Base-by-base conservation (phyloP, 2,329 filamentous ascomycete genomes). In the Colletotrichum neosansevieriae region DNA sequence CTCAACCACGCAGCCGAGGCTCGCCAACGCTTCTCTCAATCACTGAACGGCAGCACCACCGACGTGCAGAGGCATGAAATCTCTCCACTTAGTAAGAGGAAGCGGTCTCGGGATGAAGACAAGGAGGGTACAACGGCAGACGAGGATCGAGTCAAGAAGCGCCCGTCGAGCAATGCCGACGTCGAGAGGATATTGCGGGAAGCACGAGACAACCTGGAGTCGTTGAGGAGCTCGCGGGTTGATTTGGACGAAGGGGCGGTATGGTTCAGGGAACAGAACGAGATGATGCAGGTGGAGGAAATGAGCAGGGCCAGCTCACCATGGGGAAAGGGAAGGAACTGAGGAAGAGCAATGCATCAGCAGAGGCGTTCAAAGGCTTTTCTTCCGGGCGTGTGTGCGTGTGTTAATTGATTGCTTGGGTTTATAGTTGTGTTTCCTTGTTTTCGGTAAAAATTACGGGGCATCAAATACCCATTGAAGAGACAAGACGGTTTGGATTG, bases 231-330 rank as follows among this genome's bases (percentile, higher is more conserved):
- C 58, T 76, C 82, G 71, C 78, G 81, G 13, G 76, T 80, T 64
- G 82, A 84, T 64, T 78, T 86, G 75, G 81, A 85, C 69, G 79
- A 84, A 70, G 82, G 79, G 15, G 78, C 78, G n/a, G 76, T 78
- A 19, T 86, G 84, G 84, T 84, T 82, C 72, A 77, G 75, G 60
- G 78, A 80, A 59, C 83, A 86, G 73, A 83, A 80, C 42, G 79
- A 81, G 61, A 78, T 77, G 45, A 69, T 85, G 69, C 79, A 80
- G 60, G 79, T 76, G 66, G 79, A 77, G 69, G 79, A 81, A 63
- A 65, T 70, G 44, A 81, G 76, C 58, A 76, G 77, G 65, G 76
- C 70, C 6, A 76, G 76, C 32, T 77, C 79, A 40, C 77, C 79
- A 11, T 79, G 78, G 76, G 76, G 76, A 40, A 75, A 78, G 58